A percentile compares a stretch with the other conserved stretches of the same genome.
phyloP scores from a whole-genome alignment of 2,329 filamentous ascomycete species.

The Sclerotinia nivalis region DNA sequence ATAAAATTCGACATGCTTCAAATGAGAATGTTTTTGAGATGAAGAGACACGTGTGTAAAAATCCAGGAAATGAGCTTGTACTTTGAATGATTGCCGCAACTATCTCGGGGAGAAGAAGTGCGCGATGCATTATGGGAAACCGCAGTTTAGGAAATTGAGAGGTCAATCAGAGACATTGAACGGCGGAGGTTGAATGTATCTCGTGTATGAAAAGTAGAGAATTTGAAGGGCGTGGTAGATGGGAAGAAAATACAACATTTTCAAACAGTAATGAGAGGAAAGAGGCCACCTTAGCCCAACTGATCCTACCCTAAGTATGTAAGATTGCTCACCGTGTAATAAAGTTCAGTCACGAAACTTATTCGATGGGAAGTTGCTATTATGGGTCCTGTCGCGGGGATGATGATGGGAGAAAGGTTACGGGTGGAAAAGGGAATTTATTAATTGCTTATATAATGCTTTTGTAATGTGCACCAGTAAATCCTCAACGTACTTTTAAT shows the following conservation, averaged over 20 bases:
- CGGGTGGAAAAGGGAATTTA: no score
- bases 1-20: conserved; percentile 1
- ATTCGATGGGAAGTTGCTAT: no score
- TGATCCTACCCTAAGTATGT: no score
- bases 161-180: background rate
- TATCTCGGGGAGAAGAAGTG: conserved; percentile 3
- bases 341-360: no score
- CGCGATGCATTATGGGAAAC: background rate
- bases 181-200: background rate
- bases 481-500: no score
- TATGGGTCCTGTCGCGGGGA: no score
- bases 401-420: no score
- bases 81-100: background rate
- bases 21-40: conserved; percentile 13
- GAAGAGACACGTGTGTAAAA: conserved; percentile 1
- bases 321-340: no score
- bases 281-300: background rate
- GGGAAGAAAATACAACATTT: background rate
- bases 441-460: no score
- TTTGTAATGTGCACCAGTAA: no score
- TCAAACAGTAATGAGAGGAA: background rate
- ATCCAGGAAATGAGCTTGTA: background rate
- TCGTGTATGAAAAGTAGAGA: background rate
- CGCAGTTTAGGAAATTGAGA: background rate
- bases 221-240: background rate